Evolutionary conservation across 306 rosid genomes (phyloP).

Genomic region (Vicia sativa): DNA sequence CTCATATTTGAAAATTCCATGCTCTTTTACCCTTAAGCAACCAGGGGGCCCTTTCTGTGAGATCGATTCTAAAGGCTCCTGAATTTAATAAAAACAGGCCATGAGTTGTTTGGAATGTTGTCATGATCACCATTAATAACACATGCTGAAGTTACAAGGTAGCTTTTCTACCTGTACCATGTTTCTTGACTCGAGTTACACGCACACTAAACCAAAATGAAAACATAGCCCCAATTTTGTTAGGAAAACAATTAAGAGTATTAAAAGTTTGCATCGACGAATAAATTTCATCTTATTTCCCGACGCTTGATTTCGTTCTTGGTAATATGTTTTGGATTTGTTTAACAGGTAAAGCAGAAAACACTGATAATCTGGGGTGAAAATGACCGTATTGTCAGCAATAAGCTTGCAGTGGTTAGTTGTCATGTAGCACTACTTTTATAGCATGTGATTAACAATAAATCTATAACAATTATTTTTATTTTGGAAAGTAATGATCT

Average conservation of each 20-base stretch:
- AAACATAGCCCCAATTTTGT: background rate
- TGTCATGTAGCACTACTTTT: conserved; percentile 28
- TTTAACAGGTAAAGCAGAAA: conserved; percentile 78
- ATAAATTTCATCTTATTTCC: conserved; percentile 6
- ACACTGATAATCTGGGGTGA: conserved; percentile 95
- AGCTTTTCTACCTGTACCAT: background rate
- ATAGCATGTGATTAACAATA: conserved; percentile 19
- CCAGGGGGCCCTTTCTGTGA: background rate
- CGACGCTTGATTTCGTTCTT: conserved; percentile 6
- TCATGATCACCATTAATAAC: background rate
- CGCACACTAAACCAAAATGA: background rate
- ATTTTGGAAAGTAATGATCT: too few relatives aligned
- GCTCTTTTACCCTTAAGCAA: background rate
- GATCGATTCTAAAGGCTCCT: background rate
- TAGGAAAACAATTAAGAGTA: conserved; percentile 1
- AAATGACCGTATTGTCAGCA: conserved; percentile 78
- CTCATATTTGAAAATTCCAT: background rate
- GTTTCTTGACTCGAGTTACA: background rate
- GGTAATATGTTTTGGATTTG: conserved; percentile 30
- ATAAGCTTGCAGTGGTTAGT: conserved; percentile 88
- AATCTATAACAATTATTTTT: too few relatives aligned
- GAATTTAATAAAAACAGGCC: background rate
- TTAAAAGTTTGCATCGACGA: conserved; percentile 16
- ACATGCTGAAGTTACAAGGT: conserved; percentile 13
- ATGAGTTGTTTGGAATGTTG: background rate